phyloP scores from a whole-genome alignment of 1,139 yeast species.

The Blastobotrys raffinosifermentans region DNA sequence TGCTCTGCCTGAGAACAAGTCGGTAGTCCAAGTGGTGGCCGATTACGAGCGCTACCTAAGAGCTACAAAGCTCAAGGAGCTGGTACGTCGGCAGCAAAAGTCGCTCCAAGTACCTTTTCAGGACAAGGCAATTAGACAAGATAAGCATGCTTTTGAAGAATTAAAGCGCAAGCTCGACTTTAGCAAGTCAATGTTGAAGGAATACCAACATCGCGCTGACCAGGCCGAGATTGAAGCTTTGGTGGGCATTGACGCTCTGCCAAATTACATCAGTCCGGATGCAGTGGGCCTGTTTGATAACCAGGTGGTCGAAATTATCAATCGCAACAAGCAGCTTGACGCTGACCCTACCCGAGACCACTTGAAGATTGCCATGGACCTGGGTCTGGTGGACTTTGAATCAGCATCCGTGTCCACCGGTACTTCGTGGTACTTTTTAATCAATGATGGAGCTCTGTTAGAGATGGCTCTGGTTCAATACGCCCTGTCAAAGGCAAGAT shows the following conservation, averaged over 20 bases:
- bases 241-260: conserved; percentile 48
- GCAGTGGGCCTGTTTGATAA: conserved; percentile 45
- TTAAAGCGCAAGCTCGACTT: conserved; percentile 19
- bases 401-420: conserved; percentile 77
- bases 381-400: conserved; percentile 62
- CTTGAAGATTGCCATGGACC: conserved; percentile 52
- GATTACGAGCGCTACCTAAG: conserved; percentile 19
- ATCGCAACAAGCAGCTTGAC: conserved; percentile 17
- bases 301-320: conserved; percentile 26
- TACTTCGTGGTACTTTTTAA: conserved; percentile 78
- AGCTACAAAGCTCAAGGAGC: neutral
- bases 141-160: conserved; percentile 12
- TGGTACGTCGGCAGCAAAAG: conserved; percentile 19
- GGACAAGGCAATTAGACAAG: conserved; percentile 14
- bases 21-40: conserved; percentile 33
- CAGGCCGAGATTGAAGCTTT: conserved; percentile 37
- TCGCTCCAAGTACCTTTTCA: conserved; percentile 14
- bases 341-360: conserved; percentile 38
- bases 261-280: conserved; percentile 53
- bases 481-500: conserved; percentile 60
- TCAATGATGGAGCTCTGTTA: conserved; percentile 80
- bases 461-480: conserved; percentile 88
- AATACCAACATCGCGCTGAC: conserved; percentile 36
- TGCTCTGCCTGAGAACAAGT: conserved; percentile 27
- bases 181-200: conserved; percentile 33